Percentiles rank a stretch among this genome's conserved stretches.
phyloP scores from a whole-genome alignment of 352 stramenopile species.

The Globisporangium uncinulatum region DNA sequence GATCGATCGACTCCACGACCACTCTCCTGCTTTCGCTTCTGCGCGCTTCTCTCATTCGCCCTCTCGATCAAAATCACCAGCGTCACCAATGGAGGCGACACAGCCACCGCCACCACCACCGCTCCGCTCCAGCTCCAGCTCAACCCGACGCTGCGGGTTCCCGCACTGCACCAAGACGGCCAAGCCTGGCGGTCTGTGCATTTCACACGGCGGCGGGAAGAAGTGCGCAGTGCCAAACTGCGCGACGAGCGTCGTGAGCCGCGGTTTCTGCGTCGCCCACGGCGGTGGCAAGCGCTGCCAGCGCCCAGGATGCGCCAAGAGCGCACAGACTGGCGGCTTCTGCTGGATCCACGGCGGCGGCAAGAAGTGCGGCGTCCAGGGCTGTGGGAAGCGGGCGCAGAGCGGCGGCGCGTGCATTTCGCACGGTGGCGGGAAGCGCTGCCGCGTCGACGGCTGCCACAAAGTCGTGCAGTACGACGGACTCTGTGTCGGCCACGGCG shows the following conservation, averaged over 20 bases:
- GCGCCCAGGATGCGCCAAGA: constrained; percentile 25
- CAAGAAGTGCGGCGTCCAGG: constrained; percentile 34
- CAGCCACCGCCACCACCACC: no score
- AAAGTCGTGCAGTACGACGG: constrained; percentile 42
- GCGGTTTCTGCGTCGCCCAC: constrained; percentile 41
- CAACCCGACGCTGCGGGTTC: constrained; percentile 23
- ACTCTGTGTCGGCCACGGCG: constrained; percentile 37
- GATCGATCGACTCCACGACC: no score
- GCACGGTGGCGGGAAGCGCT: constrained; percentile 33
- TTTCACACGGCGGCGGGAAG: constrained; percentile 62
- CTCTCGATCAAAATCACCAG: no score
- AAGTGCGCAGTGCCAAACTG: constrained; percentile 31
- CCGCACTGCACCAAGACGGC: constrained; percentile 31
- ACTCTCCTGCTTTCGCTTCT: no score
- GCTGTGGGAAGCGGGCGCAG: constrained; percentile 36
- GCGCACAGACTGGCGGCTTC: constrained; percentile 33
- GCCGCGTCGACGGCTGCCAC: constrained; percentile 21
- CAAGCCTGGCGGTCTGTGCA: constrained; percentile 53
- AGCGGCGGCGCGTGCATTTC: constrained; percentile 37
- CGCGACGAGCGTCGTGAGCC: constrained; percentile 35
- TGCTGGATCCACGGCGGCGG: constrained; percentile 43
- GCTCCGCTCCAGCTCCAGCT: not conserved
- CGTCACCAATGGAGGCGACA: no score
- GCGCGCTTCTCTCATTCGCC: no score
- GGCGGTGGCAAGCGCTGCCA: constrained; percentile 44